Percentiles rank a stretch among this genome's conserved stretches.
Conservation (phyloP, 441 rosid species). For the Hura crepitans region DNA sequence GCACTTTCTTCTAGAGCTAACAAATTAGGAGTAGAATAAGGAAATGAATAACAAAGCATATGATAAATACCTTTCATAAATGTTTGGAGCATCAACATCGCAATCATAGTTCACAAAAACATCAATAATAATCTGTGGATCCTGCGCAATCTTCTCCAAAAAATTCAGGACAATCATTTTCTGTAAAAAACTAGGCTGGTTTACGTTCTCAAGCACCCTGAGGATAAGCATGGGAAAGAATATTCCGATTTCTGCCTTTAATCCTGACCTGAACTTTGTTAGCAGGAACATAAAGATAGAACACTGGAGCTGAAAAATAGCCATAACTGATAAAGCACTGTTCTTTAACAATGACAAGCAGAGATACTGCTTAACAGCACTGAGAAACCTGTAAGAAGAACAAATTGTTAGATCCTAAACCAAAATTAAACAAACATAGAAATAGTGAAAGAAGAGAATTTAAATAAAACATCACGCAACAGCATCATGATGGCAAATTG, state of each 20-base stretch:
- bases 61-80: constrained; percentile 75
- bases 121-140: constrained; percentile 75
- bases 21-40: constrained; percentile 10
- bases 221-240: constrained; percentile 97
- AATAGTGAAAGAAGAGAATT: background rate
- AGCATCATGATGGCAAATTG: background rate
- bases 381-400: constrained; percentile 68
- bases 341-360: constrained; percentile 91
- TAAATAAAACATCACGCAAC: background rate
- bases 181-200: constrained; percentile 97
- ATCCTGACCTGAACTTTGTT: constrained; percentile 69
- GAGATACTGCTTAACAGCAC: constrained; percentile 78
- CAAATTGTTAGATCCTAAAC: constrained; percentile 17
- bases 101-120: constrained; percentile 95
- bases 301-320: constrained; percentile 95
- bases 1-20: constrained; percentile 12
- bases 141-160: constrained; percentile 76
- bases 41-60: background rate
- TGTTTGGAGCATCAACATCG: constrained; percentile 91
- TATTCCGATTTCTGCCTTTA: constrained; percentile 91
- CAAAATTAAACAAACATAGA: background rate
- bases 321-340: constrained; percentile 93
- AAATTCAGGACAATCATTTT: constrained; percentile 91
- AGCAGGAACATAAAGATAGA: constrained; percentile 75
- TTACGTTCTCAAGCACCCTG: constrained; percentile 95